phyloP scores from a whole-genome alignment of 2,329 filamentous ascomycete species.

The Trichophyton mentagrophytes region DNA sequence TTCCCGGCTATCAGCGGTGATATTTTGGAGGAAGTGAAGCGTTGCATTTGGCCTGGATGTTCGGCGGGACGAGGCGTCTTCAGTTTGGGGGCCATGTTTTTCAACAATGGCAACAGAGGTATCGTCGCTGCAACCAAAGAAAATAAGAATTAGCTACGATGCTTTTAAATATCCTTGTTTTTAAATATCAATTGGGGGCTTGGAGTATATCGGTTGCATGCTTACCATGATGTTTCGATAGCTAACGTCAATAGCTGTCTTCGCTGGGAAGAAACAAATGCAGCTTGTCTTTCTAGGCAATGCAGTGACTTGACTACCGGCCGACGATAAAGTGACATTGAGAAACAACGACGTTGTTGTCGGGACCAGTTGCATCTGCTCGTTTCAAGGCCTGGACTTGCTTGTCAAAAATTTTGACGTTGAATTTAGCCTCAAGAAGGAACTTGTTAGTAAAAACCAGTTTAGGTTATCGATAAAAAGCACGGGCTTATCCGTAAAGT shows the following conservation, averaged over 20 bases:
- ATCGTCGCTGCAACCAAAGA: conserved; percentile 54
- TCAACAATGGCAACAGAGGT: conserved; percentile 76
- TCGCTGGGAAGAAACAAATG: background rate
- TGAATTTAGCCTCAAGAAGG: background rate
- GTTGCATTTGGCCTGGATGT: conserved; percentile 30
- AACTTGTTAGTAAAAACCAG: too few species aligned
- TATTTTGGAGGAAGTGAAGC: conserved; percentile 66
- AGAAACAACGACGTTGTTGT: background rate
- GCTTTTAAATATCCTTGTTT: background rate
- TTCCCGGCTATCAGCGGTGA: conserved; percentile 64
- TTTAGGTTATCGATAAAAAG: background rate
- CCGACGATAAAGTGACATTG: background rate
- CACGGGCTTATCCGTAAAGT: background rate
- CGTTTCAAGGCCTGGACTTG: background rate
- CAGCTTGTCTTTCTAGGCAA: background rate
- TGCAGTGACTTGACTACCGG: background rate
- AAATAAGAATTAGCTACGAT: background rate
- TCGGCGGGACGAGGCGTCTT: background rate
- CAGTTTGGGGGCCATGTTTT: conserved; percentile 25
- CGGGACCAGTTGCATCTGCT: background rate
- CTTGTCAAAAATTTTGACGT: background rate
- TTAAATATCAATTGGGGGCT: background rate
- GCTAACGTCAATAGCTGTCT: conserved; percentile 40
- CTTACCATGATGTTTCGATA: conserved; percentile 59
- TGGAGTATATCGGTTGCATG: background rate